Base-by-base conservation (phyloP, 2,329 filamentous ascomycete genomes). In the Hirsutella thompsonii region DNA sequence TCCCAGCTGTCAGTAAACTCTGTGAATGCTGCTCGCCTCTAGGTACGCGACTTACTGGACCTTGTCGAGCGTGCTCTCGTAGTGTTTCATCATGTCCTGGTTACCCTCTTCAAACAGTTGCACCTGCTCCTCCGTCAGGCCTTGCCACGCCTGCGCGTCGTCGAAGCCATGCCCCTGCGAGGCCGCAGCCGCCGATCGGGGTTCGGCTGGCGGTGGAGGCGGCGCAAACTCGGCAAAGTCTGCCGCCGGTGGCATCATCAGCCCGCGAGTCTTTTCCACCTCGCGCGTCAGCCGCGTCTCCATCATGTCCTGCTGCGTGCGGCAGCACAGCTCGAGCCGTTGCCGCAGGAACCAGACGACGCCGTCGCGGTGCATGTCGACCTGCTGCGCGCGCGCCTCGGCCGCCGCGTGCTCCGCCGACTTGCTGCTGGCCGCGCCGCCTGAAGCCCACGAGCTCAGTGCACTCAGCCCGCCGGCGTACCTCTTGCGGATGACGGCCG, bases 21-120 rank as follows among this genome's bases (percentile, higher is more conserved):
- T 1, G n/a, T 13, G 2, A 6, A 10, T 5, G 8, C 8, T 11
- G 6, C 6, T 3, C 13, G 18, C 3, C 3, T 18, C 11, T 10
- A 11, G 9, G n/a, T 26, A 18, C 10, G 8, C n/a, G 37, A 72
- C 83, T 41, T 74, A 93, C 85, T 83, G 84, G 49, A 96, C 87
- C 72, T 96, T 92, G 60, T 89, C 83, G 57, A 96, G 67, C n/a
- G 85, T 88, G 63, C 83, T 87, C 61, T 95, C 87, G 60, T 93
- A 94, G 61, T 94, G 85, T 60, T 83, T 84, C 51, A 96, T 71
- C 80, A 98, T 88, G 47, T 86, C 81, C 60, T 88, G 81, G 56
- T 96, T 95, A 56, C 93, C 89, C 61, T 87, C 76, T 51, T 90
- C 89, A 64, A 98, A 96, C 56, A 94, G 75, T 59, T 95, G 90